Base-by-base conservation (phyloP, 169 alveolate genomes). In the Cyclospora cayetanensis region DNA sequence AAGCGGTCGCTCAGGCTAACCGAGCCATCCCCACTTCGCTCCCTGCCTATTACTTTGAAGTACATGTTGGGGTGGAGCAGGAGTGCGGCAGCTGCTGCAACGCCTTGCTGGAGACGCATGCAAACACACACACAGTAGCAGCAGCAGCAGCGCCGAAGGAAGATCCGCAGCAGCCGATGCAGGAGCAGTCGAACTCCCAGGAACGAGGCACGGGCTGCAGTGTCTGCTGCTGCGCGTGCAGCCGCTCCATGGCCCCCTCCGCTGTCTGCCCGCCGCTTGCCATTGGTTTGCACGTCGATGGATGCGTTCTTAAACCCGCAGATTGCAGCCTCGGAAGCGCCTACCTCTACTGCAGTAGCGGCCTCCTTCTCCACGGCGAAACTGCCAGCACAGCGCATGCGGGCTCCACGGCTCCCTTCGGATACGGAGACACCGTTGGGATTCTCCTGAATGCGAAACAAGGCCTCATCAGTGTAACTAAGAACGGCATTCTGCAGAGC, bases 221-320 rank as follows among this genome's bases (percentile, higher is more conserved):
- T n/a, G n/a, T n/a, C n/a, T n/a, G n/a, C n/a, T n/a, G n/a, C n/a
- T n/a, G n/a, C n/a, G n/a, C n/a, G n/a, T n/a, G n/a, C n/a, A n/a
- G n/a, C 15, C 2, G 34, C 3, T 1, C 15, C n/a, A 9, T n/a
- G n/a, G 25, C 15, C 63, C 12, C 25, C 25, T 50, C 63, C 20
- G 12, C 63, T 50, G 25, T 12, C 22, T 50, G 79, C 68, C 74
- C 92, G 2, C 37, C 60, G 20, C 52, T 88, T 2, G 92, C 92
- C 43, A 76, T 93, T 20, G 95, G 95, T 11, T 50, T 93, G 41
- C 86, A 90, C 42, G 89, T 91, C 39, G 95, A 93, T 55, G 95
- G 95, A 1, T 84, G 92, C 79, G 72, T 25, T 20, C 89, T 53
- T 34, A 46, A 39, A 27, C 77, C 92, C 15, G 77, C 50, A 18